Conservation (phyloP, 495 filamentous ascomycete genomes). For the Penicillium nucicola region DNA sequence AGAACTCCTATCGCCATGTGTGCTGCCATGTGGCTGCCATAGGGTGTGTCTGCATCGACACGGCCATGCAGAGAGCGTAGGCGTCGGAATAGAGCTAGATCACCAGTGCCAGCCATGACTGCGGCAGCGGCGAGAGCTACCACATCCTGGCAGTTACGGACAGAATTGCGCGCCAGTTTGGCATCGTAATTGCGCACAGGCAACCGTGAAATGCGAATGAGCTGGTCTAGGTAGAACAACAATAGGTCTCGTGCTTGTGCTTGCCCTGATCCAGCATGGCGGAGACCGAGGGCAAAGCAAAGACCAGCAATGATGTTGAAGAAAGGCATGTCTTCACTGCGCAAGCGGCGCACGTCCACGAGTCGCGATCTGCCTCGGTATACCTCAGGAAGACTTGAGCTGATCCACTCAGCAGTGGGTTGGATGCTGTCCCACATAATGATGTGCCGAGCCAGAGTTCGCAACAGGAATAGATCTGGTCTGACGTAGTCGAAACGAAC, state of each 20-base stretch:
- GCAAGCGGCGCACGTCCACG: conserved; percentile 50
- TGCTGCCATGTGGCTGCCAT: conserved; percentile 87
- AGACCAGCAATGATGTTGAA: conserved; percentile 90
- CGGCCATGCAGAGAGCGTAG: conserved; percentile 84
- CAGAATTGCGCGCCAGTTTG: conserved; percentile 74
- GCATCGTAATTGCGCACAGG: conserved; percentile 72
- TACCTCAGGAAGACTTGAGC: conserved; percentile 62
- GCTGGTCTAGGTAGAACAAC: conserved; percentile 79
- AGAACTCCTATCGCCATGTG: conserved; percentile 90
- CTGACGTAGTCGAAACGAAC: conserved; percentile 93
- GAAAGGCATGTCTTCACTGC: conserved; percentile 80
- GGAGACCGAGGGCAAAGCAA: conserved; percentile 79
- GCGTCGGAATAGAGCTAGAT: conserved; percentile 83
- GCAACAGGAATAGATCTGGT: conserved; percentile 86
- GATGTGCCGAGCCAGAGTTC: conserved; percentile 85
- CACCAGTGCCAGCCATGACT: conserved; percentile 94
- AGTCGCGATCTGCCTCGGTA: conserved; percentile 59
- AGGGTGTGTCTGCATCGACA: conserved; percentile 79
- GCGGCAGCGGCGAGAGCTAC: conserved; percentile 76
- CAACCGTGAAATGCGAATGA: conserved; percentile 72
- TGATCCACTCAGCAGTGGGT: conserved; percentile 69
- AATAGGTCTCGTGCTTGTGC: conserved; percentile 71
- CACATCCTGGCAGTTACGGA: conserved; percentile 85
- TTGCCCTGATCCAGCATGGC: conserved; percentile 81
- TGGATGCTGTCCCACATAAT: conserved; percentile 90